Percentiles rank a stretch among this genome's conserved stretches.
Evolutionary conservation across 495 filamentous ascomycete genomes (phyloP).

Genomic region (Cryomyces minteri): DNA sequence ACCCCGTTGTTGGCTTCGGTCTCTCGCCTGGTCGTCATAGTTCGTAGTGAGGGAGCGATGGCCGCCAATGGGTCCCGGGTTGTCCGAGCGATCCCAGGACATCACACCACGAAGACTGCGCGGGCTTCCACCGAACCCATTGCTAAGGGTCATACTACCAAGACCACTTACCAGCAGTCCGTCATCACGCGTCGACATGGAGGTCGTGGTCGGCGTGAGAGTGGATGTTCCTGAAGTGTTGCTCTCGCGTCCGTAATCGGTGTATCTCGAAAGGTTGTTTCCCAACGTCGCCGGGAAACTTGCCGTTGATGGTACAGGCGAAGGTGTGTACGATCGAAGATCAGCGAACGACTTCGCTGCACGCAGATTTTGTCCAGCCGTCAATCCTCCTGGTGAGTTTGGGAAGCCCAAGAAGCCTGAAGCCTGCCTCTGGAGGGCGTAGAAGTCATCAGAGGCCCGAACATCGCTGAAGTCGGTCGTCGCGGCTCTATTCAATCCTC

Average conservation of each 20-base stretch:
- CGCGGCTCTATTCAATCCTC: slow-evolving; percentile 76
- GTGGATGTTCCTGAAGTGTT: slow-evolving; percentile 46
- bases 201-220: slow-evolving; percentile 57
- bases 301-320: slow-evolving; percentile 72
- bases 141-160: slow-evolving; percentile 40
- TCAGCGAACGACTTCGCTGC: slow-evolving; percentile 95
- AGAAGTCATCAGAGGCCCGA: slow-evolving; percentile 49
- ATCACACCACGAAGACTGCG: slow-evolving; percentile 44
- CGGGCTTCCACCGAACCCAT: slow-evolving; percentile 39
- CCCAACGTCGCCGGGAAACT: slow-evolving; percentile 63
- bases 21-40: slow-evolving; percentile 45
- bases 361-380: slow-evolving; percentile 58
- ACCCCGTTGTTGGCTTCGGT: slow-evolving; percentile 23
- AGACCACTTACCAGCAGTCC: slow-evolving; percentile 49
- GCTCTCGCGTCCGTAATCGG: slow-evolving; percentile 35
- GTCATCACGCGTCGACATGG: slow-evolving; percentile 44
- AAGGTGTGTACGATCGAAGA: slow-evolving; percentile 84
- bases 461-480: slow-evolving; percentile 97
- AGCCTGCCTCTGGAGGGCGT: slow-evolving; percentile 58
- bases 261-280: slow-evolving; percentile 45
- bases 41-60: slow-evolving; percentile 57
- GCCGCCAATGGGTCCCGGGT: slow-evolving; percentile 67
- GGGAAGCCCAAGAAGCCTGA: slow-evolving; percentile 62
- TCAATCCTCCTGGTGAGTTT: slow-evolving; percentile 51
- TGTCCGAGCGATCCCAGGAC: slow-evolving; percentile 34